Base-by-base conservation (phyloP, 768 basidiomycete genomes). In the Leccinum fibrillosum region DNA sequence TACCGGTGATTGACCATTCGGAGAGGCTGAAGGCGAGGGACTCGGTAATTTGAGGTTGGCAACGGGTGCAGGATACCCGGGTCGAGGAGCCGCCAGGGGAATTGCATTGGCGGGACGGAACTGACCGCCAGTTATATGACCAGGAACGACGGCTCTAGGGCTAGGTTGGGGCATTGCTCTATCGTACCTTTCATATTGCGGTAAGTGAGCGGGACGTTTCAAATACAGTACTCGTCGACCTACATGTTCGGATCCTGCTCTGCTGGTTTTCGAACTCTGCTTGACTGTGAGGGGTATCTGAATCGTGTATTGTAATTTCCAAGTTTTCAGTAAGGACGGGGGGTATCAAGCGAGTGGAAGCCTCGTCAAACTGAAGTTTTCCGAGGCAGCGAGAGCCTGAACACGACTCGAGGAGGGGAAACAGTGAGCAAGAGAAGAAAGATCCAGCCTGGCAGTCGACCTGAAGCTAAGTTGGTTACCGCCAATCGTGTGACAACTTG, bases 31-130 rank as follows among this genome's bases (percentile, higher is more conserved):
- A 2, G 78, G 76, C 28, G 75, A 74, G 2, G 82, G 82, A 45
- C 76, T 80, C 5, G 82, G 72, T 30, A 88, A 74, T 61, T 83
- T 85, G 34, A 89, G 80, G 2, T 82, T 86, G 13, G 86, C 76
- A 28, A 90, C 81, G 34, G 86, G 86, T 3, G 86, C 83, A 30
- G 86, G 82, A 63, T 91, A 91, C 6, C 89, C 89, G 4, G 89
- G 89, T 37, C 80, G 80, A 25, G 89, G 89, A 3, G 88, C 84
- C 4, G 83, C 87, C 60, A 90, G 82, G 9, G 80, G 77, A 49
- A 77, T 67, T 52, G 72, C 64, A 4, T 68, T 61, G 15, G 73
- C 62, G 3, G 74, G 69, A 54, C 69, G 60, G 39, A 72, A 67
- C 28, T 66, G 37, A 51, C 68, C 68, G 30, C 69, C 75, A 62